A percentile compares a stretch with the other conserved stretches of the same genome.
These are phyloP conservation scores for Solanum bulbocastanum DNA, from an alignment of 257 asterid genomes.

Conservation along the genomic window DNA sequence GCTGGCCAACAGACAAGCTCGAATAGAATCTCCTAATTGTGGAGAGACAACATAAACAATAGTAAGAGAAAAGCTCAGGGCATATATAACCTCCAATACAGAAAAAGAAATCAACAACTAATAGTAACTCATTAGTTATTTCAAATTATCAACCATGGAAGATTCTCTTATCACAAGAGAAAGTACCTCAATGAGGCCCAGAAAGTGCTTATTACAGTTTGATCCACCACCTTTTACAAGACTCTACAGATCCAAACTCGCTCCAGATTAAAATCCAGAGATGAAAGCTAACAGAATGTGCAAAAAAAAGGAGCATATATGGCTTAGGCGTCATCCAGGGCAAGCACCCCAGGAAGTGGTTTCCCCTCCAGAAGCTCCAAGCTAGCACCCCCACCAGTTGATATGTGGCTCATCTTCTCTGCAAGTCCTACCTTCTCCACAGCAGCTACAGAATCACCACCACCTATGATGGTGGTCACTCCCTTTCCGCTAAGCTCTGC, in stretches of 20 bases:
- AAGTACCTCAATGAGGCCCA: not conserved
- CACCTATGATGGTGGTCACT: slow-evolving; percentile 86
- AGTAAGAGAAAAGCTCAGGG: not conserved
- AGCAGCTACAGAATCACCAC: slow-evolving; percentile 94
- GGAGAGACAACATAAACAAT: not conserved
- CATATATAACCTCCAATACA: not conserved
- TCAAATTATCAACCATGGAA: not conserved
- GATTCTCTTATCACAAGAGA: not conserved
- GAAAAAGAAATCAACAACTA: not conserved
- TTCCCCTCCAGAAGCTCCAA: slow-evolving; percentile 92
- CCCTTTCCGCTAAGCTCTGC: slow-evolving; percentile 90
- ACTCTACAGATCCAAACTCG: not conserved
- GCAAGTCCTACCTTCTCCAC: slow-evolving; percentile 91
- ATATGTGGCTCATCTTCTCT: slow-evolving; percentile 91
- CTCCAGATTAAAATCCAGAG: slow-evolving; percentile 1
- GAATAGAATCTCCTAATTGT: not conserved
- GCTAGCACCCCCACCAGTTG: slow-evolving; percentile 95
- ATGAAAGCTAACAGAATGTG: not conserved
- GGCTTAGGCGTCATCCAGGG: slow-evolving; percentile 57
- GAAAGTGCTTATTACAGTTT: not conserved
- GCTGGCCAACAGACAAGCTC: not conserved
- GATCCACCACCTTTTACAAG: not conserved
- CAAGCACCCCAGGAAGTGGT: slow-evolving; percentile 74
- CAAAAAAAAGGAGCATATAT: not conserved
- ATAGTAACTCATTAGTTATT: not conserved